Conservation (phyloP, 441 rosid genomes). For the Aleurites moluccanus region DNA sequence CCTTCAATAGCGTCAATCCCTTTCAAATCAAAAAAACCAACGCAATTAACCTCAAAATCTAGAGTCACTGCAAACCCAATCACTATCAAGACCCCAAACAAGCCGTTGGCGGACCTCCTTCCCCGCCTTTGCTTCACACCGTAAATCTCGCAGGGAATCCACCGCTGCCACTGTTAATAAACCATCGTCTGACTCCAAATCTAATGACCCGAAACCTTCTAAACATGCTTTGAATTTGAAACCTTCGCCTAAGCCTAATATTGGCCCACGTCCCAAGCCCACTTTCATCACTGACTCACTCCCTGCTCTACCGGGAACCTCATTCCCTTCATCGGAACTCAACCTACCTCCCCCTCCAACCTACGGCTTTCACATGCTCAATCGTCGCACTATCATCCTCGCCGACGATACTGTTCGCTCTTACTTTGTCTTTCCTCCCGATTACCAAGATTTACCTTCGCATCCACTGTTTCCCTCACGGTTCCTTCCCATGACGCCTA, state of each 20-base stretch:
- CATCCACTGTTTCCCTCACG: conserved; percentile 33
- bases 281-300: conserved; percentile 12
- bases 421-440: conserved; percentile 90
- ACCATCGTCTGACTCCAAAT: conserved; percentile 22
- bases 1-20: conserved; percentile 37
- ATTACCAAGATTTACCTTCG: conserved; percentile 68
- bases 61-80: conserved; percentile 14
- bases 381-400: conserved; percentile 78
- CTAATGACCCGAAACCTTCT: conserved; percentile 32
- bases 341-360: conserved; percentile 76
- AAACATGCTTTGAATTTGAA: conserved; percentile 34
- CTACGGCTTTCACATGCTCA: conserved; percentile 94
- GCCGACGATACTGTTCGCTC: conserved; percentile 91
- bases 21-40: conserved; percentile 44
- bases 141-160: conserved; percentile 58
- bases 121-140: conserved; percentile 49
- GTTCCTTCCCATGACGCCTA: conserved; percentile 28
- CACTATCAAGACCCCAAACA: conserved; percentile 61
- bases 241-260: conserved; percentile 31
- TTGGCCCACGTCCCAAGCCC: conserved; percentile 32
- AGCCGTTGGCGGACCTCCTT: conserved; percentile 37
- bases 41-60: conserved; percentile 30
- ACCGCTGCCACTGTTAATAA: conserved; percentile 22
- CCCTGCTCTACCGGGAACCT: conserved; percentile 30
- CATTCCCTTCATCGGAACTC: conserved; percentile 51